Evolutionary conservation across 768 basidiomycete species (phyloP).

Genomic region (Agaricus subrufescens): DNA sequence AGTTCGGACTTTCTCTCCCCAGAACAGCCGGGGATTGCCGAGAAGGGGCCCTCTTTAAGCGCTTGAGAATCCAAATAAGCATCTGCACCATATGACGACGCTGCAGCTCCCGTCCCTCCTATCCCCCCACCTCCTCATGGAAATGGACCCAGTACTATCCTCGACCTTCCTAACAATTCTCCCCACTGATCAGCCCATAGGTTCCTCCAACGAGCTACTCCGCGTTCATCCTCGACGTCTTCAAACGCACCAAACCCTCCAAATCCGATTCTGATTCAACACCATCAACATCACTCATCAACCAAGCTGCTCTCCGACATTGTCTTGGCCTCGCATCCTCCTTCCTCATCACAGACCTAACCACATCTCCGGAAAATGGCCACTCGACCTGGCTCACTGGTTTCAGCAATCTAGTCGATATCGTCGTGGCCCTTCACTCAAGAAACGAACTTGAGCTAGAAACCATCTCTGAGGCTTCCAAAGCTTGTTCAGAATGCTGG

Average conservation of each 20-base stretch:
- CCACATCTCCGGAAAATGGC: slow-evolving; percentile 55
- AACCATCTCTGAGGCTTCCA: slow-evolving; percentile 67
- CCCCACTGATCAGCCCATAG: slow-evolving; percentile 14
- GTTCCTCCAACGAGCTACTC: slow-evolving; percentile 54
- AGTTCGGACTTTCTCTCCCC: not conserved
- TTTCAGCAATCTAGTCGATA: slow-evolving; percentile 64
- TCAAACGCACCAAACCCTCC: slow-evolving; percentile 45
- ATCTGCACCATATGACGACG: not conserved
- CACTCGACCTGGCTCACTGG: slow-evolving; percentile 61
- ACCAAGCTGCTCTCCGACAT: slow-evolving; percentile 58
- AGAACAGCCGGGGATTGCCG: slow-evolving; percentile 8
- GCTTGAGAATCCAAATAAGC: not conserved
- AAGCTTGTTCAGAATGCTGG: slow-evolving; percentile 80
- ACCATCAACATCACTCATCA: slow-evolving; percentile 31
- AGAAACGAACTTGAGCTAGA: slow-evolving; percentile 69
- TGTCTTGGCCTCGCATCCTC: slow-evolving; percentile 71
- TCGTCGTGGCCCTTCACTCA: slow-evolving; percentile 66
- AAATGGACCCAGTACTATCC: slow-evolving; percentile 14
- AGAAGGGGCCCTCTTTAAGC: not conserved
- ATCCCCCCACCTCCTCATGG: slow-evolving; percentile 3
- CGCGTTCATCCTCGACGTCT: slow-evolving; percentile 50
- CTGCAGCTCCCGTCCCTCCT: not conserved
- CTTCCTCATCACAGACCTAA: slow-evolving; percentile 73
- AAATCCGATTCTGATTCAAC: not conserved
- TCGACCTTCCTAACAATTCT: not conserved